phyloP scores from a whole-genome alignment of 768 basidiomycete genomes.

The Boletus sp. region DNA sequence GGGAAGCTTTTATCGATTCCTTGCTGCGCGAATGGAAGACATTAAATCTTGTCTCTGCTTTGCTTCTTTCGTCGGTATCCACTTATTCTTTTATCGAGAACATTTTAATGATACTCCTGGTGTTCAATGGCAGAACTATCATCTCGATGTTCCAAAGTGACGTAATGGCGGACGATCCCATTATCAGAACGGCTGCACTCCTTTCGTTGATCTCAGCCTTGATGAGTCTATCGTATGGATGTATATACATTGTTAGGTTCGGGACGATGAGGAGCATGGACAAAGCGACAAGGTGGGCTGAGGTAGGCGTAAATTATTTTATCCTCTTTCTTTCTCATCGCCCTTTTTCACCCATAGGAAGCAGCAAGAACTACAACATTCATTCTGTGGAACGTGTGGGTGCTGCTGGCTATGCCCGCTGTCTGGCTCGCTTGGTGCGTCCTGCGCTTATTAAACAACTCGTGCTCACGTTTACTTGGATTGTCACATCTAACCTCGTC shows the following conservation, averaged over 20 bases:
- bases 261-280: conserved; percentile 70
- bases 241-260: conserved; percentile 70
- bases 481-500: background rate
- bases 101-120: background rate
- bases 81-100: background rate
- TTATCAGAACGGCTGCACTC: conserved; percentile 60
- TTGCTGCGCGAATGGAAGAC: conserved; percentile 77
- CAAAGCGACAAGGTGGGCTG: conserved; percentile 69
- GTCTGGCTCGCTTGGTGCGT: conserved; percentile 68
- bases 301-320: conserved; percentile 38
- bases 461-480: background rate
- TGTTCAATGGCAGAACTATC: conserved; percentile 47
- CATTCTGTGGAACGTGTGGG: conserved; percentile 66
- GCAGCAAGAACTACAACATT: conserved; percentile 48
- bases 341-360: conserved; percentile 40
- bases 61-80: conserved; percentile 46
- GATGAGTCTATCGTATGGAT: conserved; percentile 71
- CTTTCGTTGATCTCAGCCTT: conserved; percentile 63
- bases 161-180: conserved; percentile 51
- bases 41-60: conserved; percentile 66
- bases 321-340: background rate
- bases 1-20: conserved; percentile 71
- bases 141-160: conserved; percentile 62
- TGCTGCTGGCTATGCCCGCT: conserved; percentile 61
- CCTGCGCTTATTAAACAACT: background rate